These are phyloP conservation scores for Umbelopsis isabellina DNA, from an alignment of 192 early-diverging fungal genomes.

Conservation along the genomic window DNA sequence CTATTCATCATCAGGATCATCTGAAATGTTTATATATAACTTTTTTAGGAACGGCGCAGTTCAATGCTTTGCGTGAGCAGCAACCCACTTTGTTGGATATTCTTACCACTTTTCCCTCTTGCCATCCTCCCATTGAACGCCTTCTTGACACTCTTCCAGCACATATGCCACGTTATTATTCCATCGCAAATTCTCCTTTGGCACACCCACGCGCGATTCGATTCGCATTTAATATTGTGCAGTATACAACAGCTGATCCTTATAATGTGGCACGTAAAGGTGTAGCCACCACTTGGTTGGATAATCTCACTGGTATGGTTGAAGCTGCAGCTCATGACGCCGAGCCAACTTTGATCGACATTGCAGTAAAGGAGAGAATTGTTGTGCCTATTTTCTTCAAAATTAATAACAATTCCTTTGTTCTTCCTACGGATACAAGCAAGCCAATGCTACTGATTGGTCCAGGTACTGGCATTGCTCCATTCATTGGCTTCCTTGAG, in stretches of 20 bases:
- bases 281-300: slow-evolving; percentile 85
- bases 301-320: slow-evolving; percentile 55
- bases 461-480: slow-evolving; percentile 95
- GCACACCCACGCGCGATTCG: slow-evolving; percentile 51
- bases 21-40: not conserved
- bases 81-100: slow-evolving; percentile 80
- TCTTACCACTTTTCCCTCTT: slow-evolving; percentile 78
- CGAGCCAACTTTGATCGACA: not conserved
- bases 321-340: slow-evolving; percentile 14
- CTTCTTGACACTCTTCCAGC: slow-evolving; percentile 81
- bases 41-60: slow-evolving; percentile 56
- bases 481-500: slow-evolving; percentile 88
- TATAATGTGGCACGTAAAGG: slow-evolving; percentile 54
- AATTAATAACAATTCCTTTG: slow-evolving; percentile 65
- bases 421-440: slow-evolving; percentile 59
- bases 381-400: slow-evolving; percentile 56
- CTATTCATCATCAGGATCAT: not conserved
- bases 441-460: slow-evolving; percentile 85
- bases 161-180: slow-evolving; percentile 88
- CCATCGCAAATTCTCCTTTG: slow-evolving; percentile 74
- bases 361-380: not conserved
- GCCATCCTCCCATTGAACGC: slow-evolving; percentile 65
- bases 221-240: slow-evolving; percentile 90
- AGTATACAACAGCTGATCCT: slow-evolving; percentile 58
- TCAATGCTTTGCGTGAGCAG: slow-evolving; percentile 69